Evolutionary conservation across 2,329 filamentous ascomycete species (phyloP).

Genomic region (Fonsecaea pedrosoi): DNA sequence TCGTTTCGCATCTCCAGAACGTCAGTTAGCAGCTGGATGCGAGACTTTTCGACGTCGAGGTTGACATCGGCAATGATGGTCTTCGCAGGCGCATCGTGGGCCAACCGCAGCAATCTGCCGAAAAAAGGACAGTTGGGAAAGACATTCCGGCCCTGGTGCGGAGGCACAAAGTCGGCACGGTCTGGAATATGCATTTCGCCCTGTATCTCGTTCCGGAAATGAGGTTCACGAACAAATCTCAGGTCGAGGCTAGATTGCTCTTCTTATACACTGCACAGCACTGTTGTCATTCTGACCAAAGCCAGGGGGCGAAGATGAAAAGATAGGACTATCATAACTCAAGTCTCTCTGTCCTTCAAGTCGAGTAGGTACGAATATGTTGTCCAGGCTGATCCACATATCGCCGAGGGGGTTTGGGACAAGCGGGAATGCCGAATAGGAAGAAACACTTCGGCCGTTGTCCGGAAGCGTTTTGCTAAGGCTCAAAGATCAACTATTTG

Average conservation of each 20-base stretch:
- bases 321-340: not conserved
- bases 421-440: not conserved
- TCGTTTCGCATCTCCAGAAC: slow-evolving; percentile 29
- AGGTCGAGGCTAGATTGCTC: not conserved
- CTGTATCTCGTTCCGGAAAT: not conserved
- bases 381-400: not conserved
- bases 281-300: not conserved
- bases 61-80: slow-evolving; percentile 35
- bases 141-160: slow-evolving; percentile 1
- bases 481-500: not conserved
- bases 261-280: not conserved
- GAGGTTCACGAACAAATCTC: not conserved
- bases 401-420: not conserved
- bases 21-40: slow-evolving; percentile 34
- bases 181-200: not conserved
- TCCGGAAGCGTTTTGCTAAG: not conserved
- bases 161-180: not conserved
- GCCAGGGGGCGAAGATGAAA: not conserved
- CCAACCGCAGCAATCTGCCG: slow-evolving; percentile 1
- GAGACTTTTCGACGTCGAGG: slow-evolving; percentile 32
- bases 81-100: slow-evolving; percentile 1
- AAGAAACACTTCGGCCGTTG: not conserved
- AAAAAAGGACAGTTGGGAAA: slow-evolving; percentile 7
- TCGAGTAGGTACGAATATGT: not conserved
- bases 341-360: not conserved